A percentile compares a stretch with the other conserved stretches of the same genome.
Evolutionary conservation across 768 basidiomycete species (phyloP).

Genomic region (Leucocoprinus birnbaumii): DNA sequence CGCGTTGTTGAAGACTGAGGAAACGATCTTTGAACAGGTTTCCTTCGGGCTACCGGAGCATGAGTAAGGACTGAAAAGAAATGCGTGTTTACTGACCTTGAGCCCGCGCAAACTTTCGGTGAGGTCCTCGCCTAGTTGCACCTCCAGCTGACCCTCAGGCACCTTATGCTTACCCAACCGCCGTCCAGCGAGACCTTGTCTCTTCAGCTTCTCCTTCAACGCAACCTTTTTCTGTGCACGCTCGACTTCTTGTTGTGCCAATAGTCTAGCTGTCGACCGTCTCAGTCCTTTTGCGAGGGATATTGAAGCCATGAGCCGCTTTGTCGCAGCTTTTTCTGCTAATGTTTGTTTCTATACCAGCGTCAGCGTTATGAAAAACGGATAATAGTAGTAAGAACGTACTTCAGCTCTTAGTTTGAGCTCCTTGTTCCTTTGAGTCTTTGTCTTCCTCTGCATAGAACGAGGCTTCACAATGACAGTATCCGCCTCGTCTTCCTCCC

Average conservation of each 20-base stretch:
- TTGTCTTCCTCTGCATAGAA: conserved; percentile 43
- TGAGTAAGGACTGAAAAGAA: background rate
- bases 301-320: conserved; percentile 60
- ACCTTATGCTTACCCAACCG: conserved; percentile 81
- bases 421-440: conserved; percentile 63
- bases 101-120: conserved; percentile 79
- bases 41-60: conserved; percentile 72
- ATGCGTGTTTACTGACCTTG: conserved; percentile 60
- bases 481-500: conserved; percentile 24
- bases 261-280: conserved; percentile 30
- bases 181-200: conserved; percentile 66
- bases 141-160: conserved; percentile 64
- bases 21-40: conserved; percentile 91
- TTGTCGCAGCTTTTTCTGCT: conserved; percentile 54
- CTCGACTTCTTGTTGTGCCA: conserved; percentile 39
- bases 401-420: conserved; percentile 66
- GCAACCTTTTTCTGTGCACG: conserved; percentile 39
- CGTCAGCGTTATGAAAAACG: no score
- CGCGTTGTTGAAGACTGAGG: conserved; percentile 83
- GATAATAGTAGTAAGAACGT: no score
- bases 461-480: conserved; percentile 16
- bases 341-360: conserved; percentile 68
- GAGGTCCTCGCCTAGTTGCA: conserved; percentile 89
- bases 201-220: conserved; percentile 47
- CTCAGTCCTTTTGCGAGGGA: conserved; percentile 52